Evolutionary conservation across 805 yeast species (phyloP), one percentile per base, ranked within the genome.

Genomic region (Sporopachydermia lactativora): DNA sequence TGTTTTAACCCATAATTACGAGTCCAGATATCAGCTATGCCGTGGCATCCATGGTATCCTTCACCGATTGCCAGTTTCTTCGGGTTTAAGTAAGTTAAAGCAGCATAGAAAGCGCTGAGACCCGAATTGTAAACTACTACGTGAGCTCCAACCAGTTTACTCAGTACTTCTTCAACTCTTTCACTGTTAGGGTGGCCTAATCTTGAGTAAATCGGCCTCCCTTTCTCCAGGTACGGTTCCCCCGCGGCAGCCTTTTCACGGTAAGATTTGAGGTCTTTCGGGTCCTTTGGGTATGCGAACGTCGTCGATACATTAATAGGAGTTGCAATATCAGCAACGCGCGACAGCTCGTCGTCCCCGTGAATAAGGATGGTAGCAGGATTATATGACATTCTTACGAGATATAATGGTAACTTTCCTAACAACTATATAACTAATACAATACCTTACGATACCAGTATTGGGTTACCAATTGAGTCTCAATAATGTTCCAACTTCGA

Each of bases 261-360:
- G 42, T 71, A 69, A 4, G 75, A 66, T 11, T 62, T 52, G 37
- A 82, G 63, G 17, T 75, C 61, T 0, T 54, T 63, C 1, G 88
- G 85, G 45, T 81, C 70, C 2, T 65, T 55, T 18, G 71, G 59
- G 58, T 86, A 88, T 41, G 73, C 66, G 57, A 64, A 86, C 1
- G 95, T 88, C 1, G 96, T 81, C 2, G 92, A 59, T 3, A 83
- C 78, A 46, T 81, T 82, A 44, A 88, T 77, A 17, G 96, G 94
- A 4, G 89, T 77, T 1, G 78, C 76, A 6, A 59, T 60, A 44
- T 62, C 69, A 24, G 47, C 35, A 28, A 52, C 38, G 13, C 34
- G 36, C 2, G 61, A 53, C 15, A 57, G 38, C 3, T 57, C 61
- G 49, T 80, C 84, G 46, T 83, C 95, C 0, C 75, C 86, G 52